Conservation (phyloP, 441 rosid species). For the Gossypium trilobum region DNA sequence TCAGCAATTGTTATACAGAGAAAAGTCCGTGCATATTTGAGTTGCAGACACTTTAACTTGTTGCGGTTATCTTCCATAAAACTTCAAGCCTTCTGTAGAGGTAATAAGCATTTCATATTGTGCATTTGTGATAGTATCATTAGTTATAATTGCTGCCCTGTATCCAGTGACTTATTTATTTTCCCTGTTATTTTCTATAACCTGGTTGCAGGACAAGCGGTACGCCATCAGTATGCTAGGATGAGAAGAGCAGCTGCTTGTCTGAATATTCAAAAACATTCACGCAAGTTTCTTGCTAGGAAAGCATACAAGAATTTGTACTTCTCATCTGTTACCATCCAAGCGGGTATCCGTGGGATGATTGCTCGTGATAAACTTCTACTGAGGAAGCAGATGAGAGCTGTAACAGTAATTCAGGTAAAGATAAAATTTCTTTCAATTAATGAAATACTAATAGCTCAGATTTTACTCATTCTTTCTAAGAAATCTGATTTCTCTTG, state of each 20-base stretch:
- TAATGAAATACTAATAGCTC: slow-evolving; percentile 6
- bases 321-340: slow-evolving; percentile 54
- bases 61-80: slow-evolving; percentile 47
- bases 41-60: slow-evolving; percentile 42
- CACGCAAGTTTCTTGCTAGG: slow-evolving; percentile 45
- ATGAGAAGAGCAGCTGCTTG: slow-evolving; percentile 66
- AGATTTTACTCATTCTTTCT: background rate
- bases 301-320: slow-evolving; percentile 39
- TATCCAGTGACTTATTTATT: background rate
- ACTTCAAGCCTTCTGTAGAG: slow-evolving; percentile 73
- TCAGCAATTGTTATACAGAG: slow-evolving; percentile 69
- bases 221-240: slow-evolving; percentile 41
- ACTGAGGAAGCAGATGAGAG: slow-evolving; percentile 42
- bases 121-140: slow-evolving; percentile 13
- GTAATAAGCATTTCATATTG: slow-evolving; percentile 32
- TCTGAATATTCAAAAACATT: slow-evolving; percentile 63
- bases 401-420: slow-evolving; percentile 73
- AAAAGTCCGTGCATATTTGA: slow-evolving; percentile 46
- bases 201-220: slow-evolving; percentile 52
- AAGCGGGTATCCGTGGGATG: slow-evolving; percentile 65
- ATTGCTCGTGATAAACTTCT: slow-evolving; percentile 51
- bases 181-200: slow-evolving; percentile 13
- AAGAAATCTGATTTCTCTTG: background rate
- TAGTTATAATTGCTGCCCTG: background rate
- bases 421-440: slow-evolving; percentile 13